Conservation (phyloP, 352 stramenopile genomes). For the Pythium scleroteichum region DNA sequence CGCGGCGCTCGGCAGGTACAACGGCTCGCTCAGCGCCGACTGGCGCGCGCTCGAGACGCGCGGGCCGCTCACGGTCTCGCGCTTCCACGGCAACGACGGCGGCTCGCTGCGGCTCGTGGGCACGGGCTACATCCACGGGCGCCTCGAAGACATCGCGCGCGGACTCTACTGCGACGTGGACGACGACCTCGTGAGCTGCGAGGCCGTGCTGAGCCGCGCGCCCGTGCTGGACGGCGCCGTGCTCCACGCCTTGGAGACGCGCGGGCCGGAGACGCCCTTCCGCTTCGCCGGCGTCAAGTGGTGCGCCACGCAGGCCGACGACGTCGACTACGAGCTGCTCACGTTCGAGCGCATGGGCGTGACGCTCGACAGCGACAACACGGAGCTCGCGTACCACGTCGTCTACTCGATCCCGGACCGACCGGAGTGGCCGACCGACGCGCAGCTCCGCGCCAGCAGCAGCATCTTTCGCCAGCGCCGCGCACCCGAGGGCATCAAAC, state of each 20-base stretch:
- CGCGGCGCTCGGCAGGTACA: constrained; percentile 41
- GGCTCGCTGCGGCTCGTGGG: constrained; percentile 31
- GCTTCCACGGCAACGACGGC: constrained; percentile 11
- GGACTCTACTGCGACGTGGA: constrained; percentile 48
- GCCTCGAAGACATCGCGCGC: constrained; percentile 38
- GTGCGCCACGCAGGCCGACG: constrained; percentile 27
- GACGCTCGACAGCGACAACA: constrained; percentile 37
- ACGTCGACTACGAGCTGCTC: constrained; percentile 32
- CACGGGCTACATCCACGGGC: constrained; percentile 44
- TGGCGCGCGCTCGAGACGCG: constrained; percentile 40
- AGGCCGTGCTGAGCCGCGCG: constrained; percentile 38
- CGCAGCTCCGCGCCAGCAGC: constrained; percentile 10
- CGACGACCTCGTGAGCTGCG: constrained; percentile 33
- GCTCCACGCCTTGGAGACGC: constrained; percentile 37
- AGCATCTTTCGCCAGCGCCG: constrained; percentile 5
- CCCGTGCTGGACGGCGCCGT: constrained; percentile 41
- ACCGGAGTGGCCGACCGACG: constrained; percentile 33
- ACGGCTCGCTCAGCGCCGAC: constrained; percentile 36
- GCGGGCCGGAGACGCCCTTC: constrained; percentile 41
- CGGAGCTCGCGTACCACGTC: constrained; percentile 55
- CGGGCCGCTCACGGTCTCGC: constrained; percentile 44
- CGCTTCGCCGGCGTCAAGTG: constrained; percentile 64
- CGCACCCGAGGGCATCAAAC: constrained; percentile 25
- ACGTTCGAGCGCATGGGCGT: constrained; percentile 65
- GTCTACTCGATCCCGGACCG: constrained; percentile 45